Base-by-base conservation (phyloP, 305 asterid genomes). In the Galium porrigens region DNA sequence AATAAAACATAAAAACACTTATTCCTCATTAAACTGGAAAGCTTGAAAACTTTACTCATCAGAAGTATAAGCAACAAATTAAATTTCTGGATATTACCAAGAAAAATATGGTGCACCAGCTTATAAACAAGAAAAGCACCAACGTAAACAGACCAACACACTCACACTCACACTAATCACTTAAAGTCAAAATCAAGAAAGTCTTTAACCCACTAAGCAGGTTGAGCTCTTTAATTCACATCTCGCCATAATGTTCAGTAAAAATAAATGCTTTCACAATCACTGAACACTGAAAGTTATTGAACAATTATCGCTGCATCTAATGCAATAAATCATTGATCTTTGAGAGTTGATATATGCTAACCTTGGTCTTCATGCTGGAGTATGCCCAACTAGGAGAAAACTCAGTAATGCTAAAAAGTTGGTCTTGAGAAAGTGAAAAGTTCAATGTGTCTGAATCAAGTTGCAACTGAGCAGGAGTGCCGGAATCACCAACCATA, bases 371-470 rank as follows among this genome's bases (percentile, higher is more conserved):
- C 74, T 83, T 85, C 76, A 76, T 71, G 65, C 76, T 83, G 61
- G 95, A 79, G 79, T 77, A 85, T 65, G 91, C 90, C 88, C 94
- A 85, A 72, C 63, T 78, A 30, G 99, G 99, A 20, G 85, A 85
- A 80, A 87, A 79, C 66, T 92, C 95, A 75, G 74, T 78, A 67
- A 92, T 89, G 74, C 95, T 92, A 70, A 92, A 89, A 64, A 85
- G 94, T 81, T 92, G 99, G 74, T 92, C 96, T 69, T 82, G 90
- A 34, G 95, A 82, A 61, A 91, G 84, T 6, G 95, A 88, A 66
- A 90, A 95, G 69, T 77, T 83, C 74, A 84, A 78, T 37, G 89
- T 78, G 74, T 78, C 83, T 20, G 80, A 27, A 58, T 84, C 95
- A 74, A 72, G 79, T 74, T 86, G 94, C 82, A 91, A 68, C 66